phyloP scores from a whole-genome alignment of 2,329 filamentous ascomycete genomes.

The Chaetomiaceae sp. region DNA sequence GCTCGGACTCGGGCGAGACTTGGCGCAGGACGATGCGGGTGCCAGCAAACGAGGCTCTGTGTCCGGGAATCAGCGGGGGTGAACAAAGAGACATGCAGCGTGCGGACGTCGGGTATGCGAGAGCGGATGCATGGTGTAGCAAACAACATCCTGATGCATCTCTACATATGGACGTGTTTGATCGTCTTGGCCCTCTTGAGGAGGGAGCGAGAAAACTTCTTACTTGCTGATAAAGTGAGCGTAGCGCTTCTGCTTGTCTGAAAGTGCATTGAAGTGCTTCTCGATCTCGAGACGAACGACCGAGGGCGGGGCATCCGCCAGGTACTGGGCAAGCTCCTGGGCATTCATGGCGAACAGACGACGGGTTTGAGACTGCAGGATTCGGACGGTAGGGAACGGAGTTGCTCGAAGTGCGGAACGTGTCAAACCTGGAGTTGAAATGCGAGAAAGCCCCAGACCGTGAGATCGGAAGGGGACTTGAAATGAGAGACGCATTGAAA shows the following conservation, averaged over 20 bases:
- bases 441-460: constrained; percentile 11
- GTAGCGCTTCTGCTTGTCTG: constrained; percentile 78
- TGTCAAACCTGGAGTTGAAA: constrained; percentile 2
- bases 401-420: constrained; percentile 9
- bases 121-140: neutral
- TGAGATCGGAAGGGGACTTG: constrained; percentile 18
- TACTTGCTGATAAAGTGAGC: constrained; percentile 84
- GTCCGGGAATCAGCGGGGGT: constrained; percentile 3
- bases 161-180: neutral
- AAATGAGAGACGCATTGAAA: constrained; percentile 23
- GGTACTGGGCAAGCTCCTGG: constrained; percentile 67
- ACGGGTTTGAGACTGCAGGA: constrained; percentile 13
- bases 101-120: neutral
- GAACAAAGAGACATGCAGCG: neutral
- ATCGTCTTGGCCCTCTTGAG: neutral
- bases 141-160: neutral
- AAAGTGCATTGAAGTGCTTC: constrained; percentile 80
- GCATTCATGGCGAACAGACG: constrained; percentile 48
- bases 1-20: constrained; percentile 74
- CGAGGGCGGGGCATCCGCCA: constrained; percentile 85
- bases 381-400: neutral
- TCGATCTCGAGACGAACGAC: constrained; percentile 86
- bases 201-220: neutral
- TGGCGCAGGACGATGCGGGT: constrained; percentile 76
- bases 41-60: constrained; percentile 70